Conservation (phyloP, 495 filamentous ascomycete species). For the Xanthoparmelia taractica region DNA sequence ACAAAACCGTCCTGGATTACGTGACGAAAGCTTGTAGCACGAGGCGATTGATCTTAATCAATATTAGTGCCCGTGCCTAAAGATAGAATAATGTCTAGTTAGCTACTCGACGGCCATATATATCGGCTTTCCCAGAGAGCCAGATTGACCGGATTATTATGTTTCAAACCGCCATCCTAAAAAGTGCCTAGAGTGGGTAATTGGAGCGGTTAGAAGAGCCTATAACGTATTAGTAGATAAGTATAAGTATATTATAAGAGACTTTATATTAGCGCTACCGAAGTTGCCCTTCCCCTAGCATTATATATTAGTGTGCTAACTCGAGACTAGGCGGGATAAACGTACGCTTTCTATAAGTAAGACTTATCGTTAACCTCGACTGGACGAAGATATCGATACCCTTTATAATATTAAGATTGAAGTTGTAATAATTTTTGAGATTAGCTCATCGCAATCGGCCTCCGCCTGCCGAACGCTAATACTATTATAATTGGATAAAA, state of each 20-base stretch:
- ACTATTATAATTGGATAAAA: conserved; percentile 16
- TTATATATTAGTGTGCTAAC: background rate
- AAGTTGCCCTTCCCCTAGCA: background rate
- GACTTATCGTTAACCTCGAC: background rate
- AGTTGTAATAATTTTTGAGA: background rate
- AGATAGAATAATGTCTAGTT: background rate
- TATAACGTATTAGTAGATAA: background rate
- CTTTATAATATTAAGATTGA: background rate
- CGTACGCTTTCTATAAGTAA: conserved; percentile 3
- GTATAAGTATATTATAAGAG: background rate
- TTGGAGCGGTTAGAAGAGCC: background rate
- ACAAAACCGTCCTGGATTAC: background rate
- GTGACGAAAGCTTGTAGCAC: background rate
- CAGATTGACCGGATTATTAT: background rate
- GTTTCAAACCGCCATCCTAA: background rate
- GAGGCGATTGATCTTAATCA: background rate
- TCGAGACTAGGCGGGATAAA: background rate
- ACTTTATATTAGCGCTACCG: background rate
- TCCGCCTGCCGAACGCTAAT: background rate
- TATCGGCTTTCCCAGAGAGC: background rate
- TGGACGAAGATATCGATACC: background rate
- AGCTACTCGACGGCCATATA: background rate
- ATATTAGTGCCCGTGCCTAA: background rate
- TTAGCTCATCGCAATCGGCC: background rate
- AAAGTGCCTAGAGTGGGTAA: background rate